Percentiles rank a stretch among this genome's conserved stretches.
phyloP scores from a whole-genome alignment of 805 yeast species.

The Yamadazyma insecticola region DNA sequence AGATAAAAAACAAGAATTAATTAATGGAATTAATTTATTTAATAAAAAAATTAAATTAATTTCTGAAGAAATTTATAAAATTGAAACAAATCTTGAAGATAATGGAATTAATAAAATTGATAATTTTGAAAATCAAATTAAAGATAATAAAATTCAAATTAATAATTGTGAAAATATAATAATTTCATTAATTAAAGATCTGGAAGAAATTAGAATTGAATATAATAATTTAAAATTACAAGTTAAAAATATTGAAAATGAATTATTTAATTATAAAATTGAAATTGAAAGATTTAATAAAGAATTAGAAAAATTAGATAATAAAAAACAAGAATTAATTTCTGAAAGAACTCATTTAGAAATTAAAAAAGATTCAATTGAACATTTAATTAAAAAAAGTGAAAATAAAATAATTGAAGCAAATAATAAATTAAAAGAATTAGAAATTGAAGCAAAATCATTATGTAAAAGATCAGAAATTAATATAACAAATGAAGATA shows the following conservation, averaged over 20 bases:
- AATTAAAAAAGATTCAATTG: too few species aligned
- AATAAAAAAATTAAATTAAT: constrained; percentile 1
- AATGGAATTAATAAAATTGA: constrained; percentile 41
- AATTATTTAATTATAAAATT: constrained; percentile 13
- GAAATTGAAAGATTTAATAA: background rate
- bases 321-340: constrained; percentile 3
- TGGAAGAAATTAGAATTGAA: constrained; percentile 4
- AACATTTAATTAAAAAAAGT: too few species aligned
- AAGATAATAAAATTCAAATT: constrained; percentile 23
- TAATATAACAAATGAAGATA: constrained; percentile 31
- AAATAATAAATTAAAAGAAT: constrained; percentile 20
- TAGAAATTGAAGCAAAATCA: constrained; percentile 23
- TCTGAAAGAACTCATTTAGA: too few species aligned
- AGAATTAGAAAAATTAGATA: too few species aligned
- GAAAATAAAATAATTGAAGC: constrained; percentile 4
- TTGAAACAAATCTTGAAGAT: constrained; percentile 40
- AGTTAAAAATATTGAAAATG: too few species aligned
- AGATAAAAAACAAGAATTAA: constrained; percentile 7
- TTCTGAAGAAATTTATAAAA: constrained; percentile 22
- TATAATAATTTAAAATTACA: constrained; percentile 10
- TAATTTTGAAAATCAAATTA: constrained; percentile 29
- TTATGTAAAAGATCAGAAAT: constrained; percentile 49
- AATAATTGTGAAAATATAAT: constrained; percentile 22
- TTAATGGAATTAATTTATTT: background rate
- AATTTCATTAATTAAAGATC: constrained; percentile 21